Conservation (phyloP, 805 yeast species). For the Candida krabiensis region DNA sequence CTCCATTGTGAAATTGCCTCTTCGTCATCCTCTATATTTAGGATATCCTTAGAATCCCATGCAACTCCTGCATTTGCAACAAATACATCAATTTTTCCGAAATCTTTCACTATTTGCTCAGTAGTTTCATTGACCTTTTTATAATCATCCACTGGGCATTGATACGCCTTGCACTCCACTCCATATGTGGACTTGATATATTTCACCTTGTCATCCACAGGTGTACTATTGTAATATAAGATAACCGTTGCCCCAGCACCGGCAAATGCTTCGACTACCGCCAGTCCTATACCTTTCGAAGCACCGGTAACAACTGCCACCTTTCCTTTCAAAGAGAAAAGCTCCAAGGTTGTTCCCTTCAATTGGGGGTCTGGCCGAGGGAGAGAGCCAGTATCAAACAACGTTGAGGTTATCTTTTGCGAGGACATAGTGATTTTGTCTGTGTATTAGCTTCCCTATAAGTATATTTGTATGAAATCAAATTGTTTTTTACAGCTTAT, state of each 20-base stretch:
- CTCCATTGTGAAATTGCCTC: conserved; percentile 63
- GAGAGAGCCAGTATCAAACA: conserved; percentile 33
- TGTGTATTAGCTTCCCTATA: too few relatives aligned
- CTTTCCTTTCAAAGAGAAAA: conserved; percentile 78
- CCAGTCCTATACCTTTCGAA: conserved; percentile 80
- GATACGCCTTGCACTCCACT: conserved; percentile 62
- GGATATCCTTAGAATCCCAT: conserved; percentile 67
- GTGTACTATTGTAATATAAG: conserved; percentile 61
- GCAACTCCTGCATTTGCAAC: conserved; percentile 91
- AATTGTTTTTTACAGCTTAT: too few relatives aligned
- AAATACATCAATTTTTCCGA: conserved; percentile 77
- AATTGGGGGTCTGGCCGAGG: conserved; percentile 57
- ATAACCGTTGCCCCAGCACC: conserved; percentile 89
- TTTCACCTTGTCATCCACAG: conserved; percentile 64
- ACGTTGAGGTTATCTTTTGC: conserved; percentile 2
- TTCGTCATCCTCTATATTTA: conserved; percentile 38
- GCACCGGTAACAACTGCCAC: conserved; percentile 85
- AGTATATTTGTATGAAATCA: too few relatives aligned
- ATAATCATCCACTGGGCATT: conserved; percentile 53
- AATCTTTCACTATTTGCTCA: conserved; percentile 56
- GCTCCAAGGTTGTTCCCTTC: conserved; percentile 53
- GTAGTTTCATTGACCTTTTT: conserved; percentile 51
- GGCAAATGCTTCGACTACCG: conserved; percentile 78
- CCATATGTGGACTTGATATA: conserved; percentile 56
- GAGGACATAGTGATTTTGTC: neutral